Evolutionary conservation across 441 rosid species (phyloP).

Genomic region (Eutrema salsugineum): DNA sequence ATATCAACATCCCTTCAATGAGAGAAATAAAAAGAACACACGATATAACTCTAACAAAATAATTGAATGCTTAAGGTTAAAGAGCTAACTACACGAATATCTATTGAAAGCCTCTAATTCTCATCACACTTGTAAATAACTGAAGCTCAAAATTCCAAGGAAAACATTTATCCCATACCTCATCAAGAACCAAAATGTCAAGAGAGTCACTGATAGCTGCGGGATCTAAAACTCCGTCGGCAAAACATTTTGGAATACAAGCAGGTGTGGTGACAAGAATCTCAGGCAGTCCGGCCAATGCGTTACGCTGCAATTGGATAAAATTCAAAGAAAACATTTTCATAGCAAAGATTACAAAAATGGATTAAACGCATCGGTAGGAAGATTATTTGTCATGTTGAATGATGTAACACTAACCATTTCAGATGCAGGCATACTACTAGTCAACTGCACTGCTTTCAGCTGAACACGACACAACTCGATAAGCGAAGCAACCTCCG

Average conservation of each 20-base stretch:
- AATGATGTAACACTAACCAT: slow-evolving; percentile 49
- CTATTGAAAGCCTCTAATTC: background rate
- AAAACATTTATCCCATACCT: slow-evolving; percentile 46
- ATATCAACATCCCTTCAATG: slow-evolving; percentile 20
- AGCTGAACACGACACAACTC: slow-evolving; percentile 78
- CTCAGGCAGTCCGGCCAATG: slow-evolving; percentile 72
- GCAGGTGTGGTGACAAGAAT: slow-evolving; percentile 83
- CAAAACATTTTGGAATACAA: slow-evolving; percentile 80
- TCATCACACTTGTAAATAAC: background rate
- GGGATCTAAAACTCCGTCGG: slow-evolving; percentile 60
- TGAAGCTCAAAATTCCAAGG: background rate
- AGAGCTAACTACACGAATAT: background rate
- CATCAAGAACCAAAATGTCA: slow-evolving; percentile 85
- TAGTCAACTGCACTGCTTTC: slow-evolving; percentile 67
- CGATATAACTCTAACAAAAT: background rate
- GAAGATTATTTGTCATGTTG: background rate
- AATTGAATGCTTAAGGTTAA: background rate
- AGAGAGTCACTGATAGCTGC: slow-evolving; percentile 60
- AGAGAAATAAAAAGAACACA: background rate
- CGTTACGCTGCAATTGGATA: slow-evolving; percentile 56
- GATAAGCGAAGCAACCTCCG: slow-evolving; percentile 58
- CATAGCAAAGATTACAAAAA: background rate
- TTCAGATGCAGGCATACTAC: slow-evolving; percentile 70
- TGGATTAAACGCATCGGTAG: background rate
- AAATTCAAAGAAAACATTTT: background rate